Base-by-base conservation (phyloP, 106 monocot genomes). In the Phalaenopsis equestris region DNA sequence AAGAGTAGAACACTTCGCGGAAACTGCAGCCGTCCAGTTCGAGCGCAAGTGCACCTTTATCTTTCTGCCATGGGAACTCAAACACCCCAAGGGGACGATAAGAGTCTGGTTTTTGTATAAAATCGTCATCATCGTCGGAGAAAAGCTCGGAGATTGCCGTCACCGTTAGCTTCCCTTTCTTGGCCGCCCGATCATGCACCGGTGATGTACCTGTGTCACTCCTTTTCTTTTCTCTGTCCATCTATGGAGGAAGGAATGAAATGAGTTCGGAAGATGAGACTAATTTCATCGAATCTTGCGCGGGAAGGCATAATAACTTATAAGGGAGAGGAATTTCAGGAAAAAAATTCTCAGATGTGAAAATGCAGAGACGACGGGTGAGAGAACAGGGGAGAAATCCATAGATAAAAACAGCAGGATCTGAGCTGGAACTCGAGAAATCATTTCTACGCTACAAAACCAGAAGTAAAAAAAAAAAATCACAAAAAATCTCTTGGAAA, bases 41-140 rank as follows among this genome's bases (percentile, higher is more conserved):
- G 17, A 72, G n/a, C 41, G 41, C 48, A 17, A 80, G 39, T 11
- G 41, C 42, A 8, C 55, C 48, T 9, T 12, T 70, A n/a, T 72
- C 75, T 80, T 75, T 42, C 79, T 87, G 82, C 91, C 91, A 91
- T 18, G 89, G 91, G 86, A 91, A 91, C 79, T 91, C 91, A 79
- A 91, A 91, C 16, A 91, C 85, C 12, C 87, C 87, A 8, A 81
- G 57, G 6, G 84, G 82, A 10, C 81, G 81, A 36, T 16, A 21
- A 48, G 72, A 47, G 67, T 21, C 83, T 43, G 78, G 15, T 8
- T 19, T 55, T 15, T 56, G 56, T 17, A 24, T 1, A 21, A 17
- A 17, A 52, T 77, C 77, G 52, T 49, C 78, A 38, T 14, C 58
- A 19, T 78, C 56, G 41, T 72, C 72, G 38, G 72, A 38, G 38